Evolutionary conservation across 2,329 filamentous ascomycete species (phyloP), one percentile per base, ranked within the genome.

Genomic region (Trichophyton schoenleinii): DNA sequence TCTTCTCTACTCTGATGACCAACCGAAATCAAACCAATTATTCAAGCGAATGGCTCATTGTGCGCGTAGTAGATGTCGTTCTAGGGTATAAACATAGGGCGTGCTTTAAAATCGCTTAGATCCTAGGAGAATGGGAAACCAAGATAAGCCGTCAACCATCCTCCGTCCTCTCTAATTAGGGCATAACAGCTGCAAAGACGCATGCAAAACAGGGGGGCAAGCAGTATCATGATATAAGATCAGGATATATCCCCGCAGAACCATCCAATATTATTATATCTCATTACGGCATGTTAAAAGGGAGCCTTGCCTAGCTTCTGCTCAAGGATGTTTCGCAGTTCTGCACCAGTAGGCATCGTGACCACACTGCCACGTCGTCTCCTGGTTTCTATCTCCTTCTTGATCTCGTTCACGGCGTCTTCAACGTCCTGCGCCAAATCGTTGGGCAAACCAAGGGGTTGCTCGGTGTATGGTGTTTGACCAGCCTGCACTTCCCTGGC

Each of bases 361-460:
- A 73, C 75, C 5, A 66, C 67, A 65, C 73, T 76, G 7, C 79
- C 77, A 7, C 78, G 76, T 62, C 78, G 77, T 60, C 75, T 75
- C 59, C 82, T 75, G 66, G 78, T 80, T 69, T 88, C 85, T 38
- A 95, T 82, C 73, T 95, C 90, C 3, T 77, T 78, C 68, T 79
- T 83, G 59, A 95, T 80, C 75, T 95, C 89, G 42, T 81, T 78
- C 8, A 95, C 81, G 31, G 88, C 88, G 68, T 94, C 89, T 62
- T 88, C 86, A 57, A 95, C 79, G 67, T 95, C 90, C 31, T 79
- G 78, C 60, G 85, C 84, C 0, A 85, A 85, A 70, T 96, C 91
- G 65, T 84, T 84, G 0, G 89, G 87, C 42, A 97, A 79, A 28
- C 92, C 92, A 4, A 96, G 76, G 2, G 89, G 80, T 36, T 58